Evolutionary conservation across 768 basidiomycete genomes (phyloP).

Genomic region (Lenzites betulinus): DNA sequence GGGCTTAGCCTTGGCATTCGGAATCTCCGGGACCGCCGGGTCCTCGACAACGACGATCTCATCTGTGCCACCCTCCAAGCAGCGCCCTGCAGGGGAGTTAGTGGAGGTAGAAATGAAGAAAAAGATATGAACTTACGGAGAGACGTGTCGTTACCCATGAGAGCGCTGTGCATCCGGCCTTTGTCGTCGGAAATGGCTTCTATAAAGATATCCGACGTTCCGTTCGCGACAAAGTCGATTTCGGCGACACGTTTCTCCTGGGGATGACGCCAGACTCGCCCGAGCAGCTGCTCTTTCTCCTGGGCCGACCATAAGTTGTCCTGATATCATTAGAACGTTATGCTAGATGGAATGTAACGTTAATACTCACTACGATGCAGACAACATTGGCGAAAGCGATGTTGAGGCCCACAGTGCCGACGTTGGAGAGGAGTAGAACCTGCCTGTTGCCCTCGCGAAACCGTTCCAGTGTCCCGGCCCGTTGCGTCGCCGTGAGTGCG

Average conservation of each 20-base stretch:
- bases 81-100: no score
- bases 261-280: background rate
- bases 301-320: constrained; percentile 6
- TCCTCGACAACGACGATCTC: no score
- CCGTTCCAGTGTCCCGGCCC: background rate
- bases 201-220: background rate
- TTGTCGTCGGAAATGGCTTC: background rate
- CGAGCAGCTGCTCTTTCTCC: background rate
- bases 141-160: background rate
- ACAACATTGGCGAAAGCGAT: constrained; percentile 3
- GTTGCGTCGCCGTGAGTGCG: background rate
- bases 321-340: background rate
- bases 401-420: background rate
- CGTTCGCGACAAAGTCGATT: background rate
- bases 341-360: no score
- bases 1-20: no score
- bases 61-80: no score
- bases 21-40: no score
- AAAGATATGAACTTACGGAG: background rate
- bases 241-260: background rate
- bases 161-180: background rate
- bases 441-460: background rate
- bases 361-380: background rate
- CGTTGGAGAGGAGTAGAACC: background rate
- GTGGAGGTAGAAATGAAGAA: no score